Percentiles rank a stretch among this genome's conserved stretches.
phyloP scores from a whole-genome alignment of 352 stramenopile genomes.

The Elongisporangium senticosum region DNA sequence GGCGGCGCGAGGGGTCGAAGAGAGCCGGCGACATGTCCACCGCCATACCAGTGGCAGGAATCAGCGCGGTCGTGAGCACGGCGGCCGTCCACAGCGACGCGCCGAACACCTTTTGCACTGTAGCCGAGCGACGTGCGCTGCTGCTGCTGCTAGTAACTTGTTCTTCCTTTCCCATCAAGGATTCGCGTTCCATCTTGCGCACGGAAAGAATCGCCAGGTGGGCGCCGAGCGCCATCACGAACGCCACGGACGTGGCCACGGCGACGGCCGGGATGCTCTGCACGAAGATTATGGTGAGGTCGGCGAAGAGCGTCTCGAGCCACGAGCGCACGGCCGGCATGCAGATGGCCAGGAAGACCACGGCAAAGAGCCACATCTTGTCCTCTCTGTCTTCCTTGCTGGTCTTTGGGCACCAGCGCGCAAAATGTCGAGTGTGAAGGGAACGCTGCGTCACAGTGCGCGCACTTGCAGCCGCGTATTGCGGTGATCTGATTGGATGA shows the following conservation, averaged over 20 bases:
- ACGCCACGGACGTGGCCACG: conserved; percentile 15
- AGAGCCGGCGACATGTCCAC: not conserved
- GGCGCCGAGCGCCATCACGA: conserved; percentile 24
- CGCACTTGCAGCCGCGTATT: not conserved
- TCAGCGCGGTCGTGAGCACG: conserved; percentile 30
- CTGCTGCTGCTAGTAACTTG: not conserved
- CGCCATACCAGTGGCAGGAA: conserved; percentile 14
- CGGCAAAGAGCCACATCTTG: conserved; percentile 52
- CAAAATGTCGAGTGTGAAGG: not conserved
- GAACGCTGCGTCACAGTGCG: not conserved
- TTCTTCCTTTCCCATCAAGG: conserved; percentile 1
- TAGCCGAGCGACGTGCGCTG: not conserved
- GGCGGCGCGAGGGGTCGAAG: not conserved
- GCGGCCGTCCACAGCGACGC: conserved; percentile 29
- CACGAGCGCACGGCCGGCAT: conserved; percentile 44
- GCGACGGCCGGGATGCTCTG: conserved; percentile 12
- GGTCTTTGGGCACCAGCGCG: not conserved
- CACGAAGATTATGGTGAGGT: conserved; percentile 62
- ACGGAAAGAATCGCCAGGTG: conserved; percentile 12
- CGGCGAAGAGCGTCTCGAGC: conserved; percentile 56
- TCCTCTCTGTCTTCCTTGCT: not conserved
- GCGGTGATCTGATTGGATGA: not conserved
- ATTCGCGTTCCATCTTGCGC: conserved; percentile 8
- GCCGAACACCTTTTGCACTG: conserved; percentile 2
- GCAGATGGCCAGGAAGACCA: conserved; percentile 45